Percentiles rank a stretch among this genome's conserved stretches.
These are phyloP conservation scores for Taiwanofungus camphoratus DNA, from an alignment of 1,284 basidiomycete genomes.

Conservation along the genomic window DNA sequence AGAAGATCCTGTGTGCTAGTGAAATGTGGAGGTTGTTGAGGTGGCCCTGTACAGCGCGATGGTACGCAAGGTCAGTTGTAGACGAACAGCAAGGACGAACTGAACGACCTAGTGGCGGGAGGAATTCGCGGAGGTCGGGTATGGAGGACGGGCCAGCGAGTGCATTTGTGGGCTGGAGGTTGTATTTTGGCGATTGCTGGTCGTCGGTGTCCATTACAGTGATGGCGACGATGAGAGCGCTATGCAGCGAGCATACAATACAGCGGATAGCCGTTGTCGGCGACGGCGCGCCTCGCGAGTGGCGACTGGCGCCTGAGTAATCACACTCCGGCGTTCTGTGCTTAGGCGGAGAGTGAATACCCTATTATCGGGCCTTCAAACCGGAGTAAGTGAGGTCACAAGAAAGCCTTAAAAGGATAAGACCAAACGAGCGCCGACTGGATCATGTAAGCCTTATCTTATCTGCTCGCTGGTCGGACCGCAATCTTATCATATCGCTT, in stretches of 20 bases:
- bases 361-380: no score
- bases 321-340: no score
- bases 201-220: constrained; percentile 27
- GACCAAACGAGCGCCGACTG: no score
- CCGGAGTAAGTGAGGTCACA: no score
- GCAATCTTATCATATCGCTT: no score
- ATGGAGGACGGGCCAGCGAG: constrained; percentile 30
- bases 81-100: constrained; percentile 8
- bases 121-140: constrained; percentile 25
- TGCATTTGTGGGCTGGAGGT: constrained; percentile 26
- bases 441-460: constrained; percentile 1
- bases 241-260: no score
- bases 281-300: no score
- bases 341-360: no score
- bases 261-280: no score
- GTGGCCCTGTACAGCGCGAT: constrained; percentile 31
- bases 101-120: constrained; percentile 29
- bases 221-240: constrained; percentile 17
- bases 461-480: not conserved
- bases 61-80: constrained; percentile 14
- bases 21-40: constrained; percentile 44
- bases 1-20: constrained; percentile 72
- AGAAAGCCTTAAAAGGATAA: no score
- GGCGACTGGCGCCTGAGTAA: no score
- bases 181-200: constrained; percentile 13